Base-by-base conservation (phyloP, 2,329 filamentous ascomycete genomes). In the Chaetomiaceae sp. region DNA sequence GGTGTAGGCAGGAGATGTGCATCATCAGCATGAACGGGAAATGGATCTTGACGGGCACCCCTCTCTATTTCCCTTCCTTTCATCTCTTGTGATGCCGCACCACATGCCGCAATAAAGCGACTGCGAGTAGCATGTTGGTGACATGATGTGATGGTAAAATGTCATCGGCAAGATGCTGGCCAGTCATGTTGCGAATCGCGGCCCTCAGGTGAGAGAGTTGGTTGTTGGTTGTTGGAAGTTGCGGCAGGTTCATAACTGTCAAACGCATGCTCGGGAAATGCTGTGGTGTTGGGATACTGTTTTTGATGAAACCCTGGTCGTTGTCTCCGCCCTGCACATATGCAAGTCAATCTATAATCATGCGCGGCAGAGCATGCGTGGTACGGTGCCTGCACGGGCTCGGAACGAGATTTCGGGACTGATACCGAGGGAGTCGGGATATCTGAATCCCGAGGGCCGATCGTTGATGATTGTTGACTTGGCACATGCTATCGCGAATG, bases 371-470 rank as follows among this genome's bases (percentile, higher is more conserved):
- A n/a, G 32, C 29, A 38, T 20, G 34, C 34, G 27, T 51, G 34
- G 34, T 34, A 34, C 42, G 34, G 41, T 46, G 33, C 25, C 42
- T 51, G 49, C 49, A 41, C 41, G 48, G 13, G 25, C 27, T 40
- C 16, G 27, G 42, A 14, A 46, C 18, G 18, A 18, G 40, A 4
- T 41, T 32, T 29, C 25, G 40, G 32, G 11, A 44, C 13, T 30
- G 20, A 20, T 27, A 21, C 21, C 38, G 30, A 42, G 23, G 21
- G n/a, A 33, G 10, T 29, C 46, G 36, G 36, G 46, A 16, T 14
- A 48, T 32, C 16, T 41, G 18, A 33, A 18, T n/a, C 40, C 48
- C 48, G 48, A 51, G 33, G 25, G 10, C 48, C 48, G 48, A 36
- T 16, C 3, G 34, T 9, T 18, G 21, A 36, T 6, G 16, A 5